A percentile compares a stretch with the other conserved stretches of the same genome.
Evolutionary conservation across 345 rosid species (phyloP).

Genomic region (Populus simonii): DNA sequence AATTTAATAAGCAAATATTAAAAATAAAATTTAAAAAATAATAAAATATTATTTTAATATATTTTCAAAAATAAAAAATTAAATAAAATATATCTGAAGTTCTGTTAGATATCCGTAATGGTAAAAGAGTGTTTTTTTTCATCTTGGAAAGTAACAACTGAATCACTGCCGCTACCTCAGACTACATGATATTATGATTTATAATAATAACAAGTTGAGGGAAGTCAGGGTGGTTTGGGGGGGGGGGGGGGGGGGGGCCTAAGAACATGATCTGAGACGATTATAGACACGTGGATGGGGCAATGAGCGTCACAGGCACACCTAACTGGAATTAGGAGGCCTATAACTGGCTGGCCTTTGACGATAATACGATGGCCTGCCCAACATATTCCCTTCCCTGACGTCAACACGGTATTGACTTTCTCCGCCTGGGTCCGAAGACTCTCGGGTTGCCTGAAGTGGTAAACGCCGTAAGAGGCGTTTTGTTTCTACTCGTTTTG

Average conservation of each 20-base stretch:
- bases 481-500: too few species aligned
- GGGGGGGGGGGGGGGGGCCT: background rate
- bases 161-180: background rate
- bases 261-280: background rate
- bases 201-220: background rate
- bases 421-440: background rate
- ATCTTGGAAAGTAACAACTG: background rate
- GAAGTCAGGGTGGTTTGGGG: background rate
- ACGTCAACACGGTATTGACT: background rate
- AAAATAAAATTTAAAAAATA: too few species aligned
- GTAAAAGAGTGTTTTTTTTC: slow-evolving; percentile 12
- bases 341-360: background rate
- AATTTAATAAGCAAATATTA: too few species aligned
- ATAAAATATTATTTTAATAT: too few species aligned
- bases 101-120: slow-evolving; percentile 24
- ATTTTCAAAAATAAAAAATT: too few species aligned
- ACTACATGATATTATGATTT: background rate
- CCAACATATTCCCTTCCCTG: background rate
- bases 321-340: background rate
- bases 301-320: background rate
- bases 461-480: too few species aligned
- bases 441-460: background rate
- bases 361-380: too few species aligned
- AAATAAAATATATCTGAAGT: too few species aligned
- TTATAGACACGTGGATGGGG: background rate